Evolutionary conservation across 2,329 filamentous ascomycete genomes (phyloP).

Genomic region (Neurospora sp.): DNA sequence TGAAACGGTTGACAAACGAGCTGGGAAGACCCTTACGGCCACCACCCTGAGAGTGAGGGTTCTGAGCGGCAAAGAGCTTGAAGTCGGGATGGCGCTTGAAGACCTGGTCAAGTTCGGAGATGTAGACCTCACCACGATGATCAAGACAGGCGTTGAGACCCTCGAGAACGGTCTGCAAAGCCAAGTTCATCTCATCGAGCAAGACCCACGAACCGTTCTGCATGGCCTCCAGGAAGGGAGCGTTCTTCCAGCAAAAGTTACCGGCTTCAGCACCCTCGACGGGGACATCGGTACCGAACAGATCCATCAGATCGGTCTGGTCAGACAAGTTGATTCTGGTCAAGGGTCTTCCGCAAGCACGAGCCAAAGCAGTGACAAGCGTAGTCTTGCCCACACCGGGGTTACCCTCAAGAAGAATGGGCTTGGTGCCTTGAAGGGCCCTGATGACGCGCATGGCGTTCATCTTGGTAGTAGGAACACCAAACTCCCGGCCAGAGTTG

Average conservation of each 20-base stretch:
- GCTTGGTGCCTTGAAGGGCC: constrained; percentile 79
- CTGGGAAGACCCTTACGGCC: constrained; percentile 88
- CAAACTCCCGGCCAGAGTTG: constrained; percentile 62
- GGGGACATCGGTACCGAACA: constrained; percentile 94
- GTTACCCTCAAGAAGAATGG: constrained; percentile 88
- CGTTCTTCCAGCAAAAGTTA: constrained; percentile 90
- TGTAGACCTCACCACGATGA: constrained; percentile 89
- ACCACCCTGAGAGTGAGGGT: constrained; percentile 93
- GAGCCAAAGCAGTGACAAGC: constrained; percentile 74
- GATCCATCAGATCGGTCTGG: constrained; percentile 93
- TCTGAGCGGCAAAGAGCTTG: constrained; percentile 92
- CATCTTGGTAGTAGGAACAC: constrained; percentile 77
- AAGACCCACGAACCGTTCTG: constrained; percentile 94
- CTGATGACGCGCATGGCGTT: constrained; percentile 89
- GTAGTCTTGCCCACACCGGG: constrained; percentile 99
- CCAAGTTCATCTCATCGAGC: constrained; percentile 96
- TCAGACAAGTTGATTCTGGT: constrained; percentile 96
- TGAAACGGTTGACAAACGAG: constrained; percentile 96
- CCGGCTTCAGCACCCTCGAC: constrained; percentile 87
- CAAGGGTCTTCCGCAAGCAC: constrained; percentile 67
- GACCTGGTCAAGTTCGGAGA: constrained; percentile 88
- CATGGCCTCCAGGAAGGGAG: constrained; percentile 92
- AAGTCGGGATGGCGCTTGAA: constrained; percentile 86
- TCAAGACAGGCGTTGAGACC: constrained; percentile 94
- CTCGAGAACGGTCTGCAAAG: constrained; percentile 92